phyloP scores from a whole-genome alignment of 2,329 filamentous ascomycete genomes.

The Neofusicoccum umdonicola region DNA sequence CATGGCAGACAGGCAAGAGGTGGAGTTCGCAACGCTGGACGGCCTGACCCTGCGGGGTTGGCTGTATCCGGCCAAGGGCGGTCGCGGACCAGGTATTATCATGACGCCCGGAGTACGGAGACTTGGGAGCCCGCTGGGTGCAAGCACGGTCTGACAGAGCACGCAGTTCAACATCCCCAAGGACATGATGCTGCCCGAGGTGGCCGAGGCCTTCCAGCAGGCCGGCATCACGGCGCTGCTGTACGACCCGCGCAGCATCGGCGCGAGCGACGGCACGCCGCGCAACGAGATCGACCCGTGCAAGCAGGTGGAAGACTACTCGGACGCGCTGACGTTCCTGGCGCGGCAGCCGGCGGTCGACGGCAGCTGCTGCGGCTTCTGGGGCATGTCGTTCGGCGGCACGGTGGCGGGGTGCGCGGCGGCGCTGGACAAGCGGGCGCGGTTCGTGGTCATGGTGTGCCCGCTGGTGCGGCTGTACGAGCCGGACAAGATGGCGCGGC shows the following conservation, averaged over 20 bases:
- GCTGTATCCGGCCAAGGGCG: constrained; percentile 33
- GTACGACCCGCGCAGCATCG: constrained; percentile 39
- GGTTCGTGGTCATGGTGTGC: constrained; percentile 27
- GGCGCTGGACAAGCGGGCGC: constrained; percentile 32
- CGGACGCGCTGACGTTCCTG: constrained; percentile 39
- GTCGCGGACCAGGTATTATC: constrained; percentile 28
- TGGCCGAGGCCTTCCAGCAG: constrained; percentile 34
- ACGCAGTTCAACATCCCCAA: constrained; percentile 32
- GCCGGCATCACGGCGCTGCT: constrained; percentile 36
- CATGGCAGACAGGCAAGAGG: constrained; percentile 23
- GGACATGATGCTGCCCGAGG: constrained; percentile 33
- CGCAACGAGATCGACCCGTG: constrained; percentile 39
- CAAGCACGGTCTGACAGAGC: constrained; percentile 5
- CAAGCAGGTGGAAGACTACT: constrained; percentile 32
- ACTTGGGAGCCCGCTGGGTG: neutral
- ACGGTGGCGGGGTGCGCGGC: constrained; percentile 28
- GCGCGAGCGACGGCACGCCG: constrained; percentile 39
- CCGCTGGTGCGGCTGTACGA: constrained; percentile 22
- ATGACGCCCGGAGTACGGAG: constrained; percentile 26
- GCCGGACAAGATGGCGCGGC: constrained; percentile 20
- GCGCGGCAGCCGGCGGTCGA: constrained; percentile 27
- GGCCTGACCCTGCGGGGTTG: constrained; percentile 39
- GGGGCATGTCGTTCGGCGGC: constrained; percentile 37
- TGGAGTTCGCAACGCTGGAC: constrained; percentile 44
- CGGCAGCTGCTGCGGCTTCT: constrained; percentile 32